Conservation (phyloP, 1,284 basidiomycete species). For the Inonotus hispidus region DNA sequence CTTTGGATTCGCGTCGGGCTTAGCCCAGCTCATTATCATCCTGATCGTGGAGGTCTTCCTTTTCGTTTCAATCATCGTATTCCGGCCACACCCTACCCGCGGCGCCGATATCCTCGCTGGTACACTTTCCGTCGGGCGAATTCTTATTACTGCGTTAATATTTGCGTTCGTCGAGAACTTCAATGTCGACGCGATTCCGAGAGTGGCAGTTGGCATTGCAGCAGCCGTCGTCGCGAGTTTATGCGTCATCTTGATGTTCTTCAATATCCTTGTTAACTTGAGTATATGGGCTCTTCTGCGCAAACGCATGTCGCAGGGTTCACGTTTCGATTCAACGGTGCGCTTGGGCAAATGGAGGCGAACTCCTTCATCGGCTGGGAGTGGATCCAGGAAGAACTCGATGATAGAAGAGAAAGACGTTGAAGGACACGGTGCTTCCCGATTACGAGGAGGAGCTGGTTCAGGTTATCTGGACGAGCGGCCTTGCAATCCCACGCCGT, state of each 20-base stretch:
- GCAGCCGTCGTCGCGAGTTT: slow-evolving; percentile 38
- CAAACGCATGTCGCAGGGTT: slow-evolving; percentile 20
- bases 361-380: neutral
- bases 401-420: slow-evolving; percentile 6
- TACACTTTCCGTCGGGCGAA: slow-evolving; percentile 57
- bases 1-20: slow-evolving; percentile 59
- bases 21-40: slow-evolving; percentile 67
- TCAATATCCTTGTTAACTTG: slow-evolving; percentile 50
- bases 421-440: neutral
- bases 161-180: slow-evolving; percentile 64
- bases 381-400: neutral
- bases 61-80: slow-evolving; percentile 47
- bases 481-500: slow-evolving; percentile 51
- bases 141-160: slow-evolving; percentile 57
- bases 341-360: slow-evolving; percentile 19
- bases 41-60: slow-evolving; percentile 64
- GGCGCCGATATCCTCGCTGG: slow-evolving; percentile 58
- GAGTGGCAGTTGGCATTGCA: slow-evolving; percentile 48
- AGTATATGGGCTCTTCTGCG: slow-evolving; percentile 29
- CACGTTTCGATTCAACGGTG: slow-evolving; percentile 23
- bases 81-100: slow-evolving; percentile 52
- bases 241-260: slow-evolving; percentile 51
- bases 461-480: slow-evolving; percentile 25
- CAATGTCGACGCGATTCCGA: slow-evolving; percentile 59
- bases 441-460: slow-evolving; percentile 22